A percentile compares a stretch with the other conserved stretches of the same genome.
These are phyloP conservation scores for Plicaturopsis crispa DNA, from an alignment of 768 basidiomycete genomes.

Conservation along the genomic window DNA sequence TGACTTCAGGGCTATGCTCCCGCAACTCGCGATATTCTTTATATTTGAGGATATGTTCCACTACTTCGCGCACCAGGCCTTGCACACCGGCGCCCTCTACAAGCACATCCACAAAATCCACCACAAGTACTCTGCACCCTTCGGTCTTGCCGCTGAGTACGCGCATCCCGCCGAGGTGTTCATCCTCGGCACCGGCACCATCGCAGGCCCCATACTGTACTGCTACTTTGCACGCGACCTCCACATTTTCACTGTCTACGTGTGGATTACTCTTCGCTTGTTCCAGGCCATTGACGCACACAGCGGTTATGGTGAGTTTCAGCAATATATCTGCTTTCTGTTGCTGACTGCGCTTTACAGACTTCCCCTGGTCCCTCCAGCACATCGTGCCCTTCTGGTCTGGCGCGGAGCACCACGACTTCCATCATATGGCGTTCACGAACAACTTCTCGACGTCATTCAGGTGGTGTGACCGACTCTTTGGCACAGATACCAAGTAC, in stretches of 20 bases:
- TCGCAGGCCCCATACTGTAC: constrained; percentile 83
- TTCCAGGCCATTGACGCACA: constrained; percentile 98
- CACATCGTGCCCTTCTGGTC: constrained; percentile 94
- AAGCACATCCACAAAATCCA: constrained; percentile 95
- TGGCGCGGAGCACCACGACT: constrained; percentile 96
- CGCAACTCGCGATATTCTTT: constrained; percentile 85
- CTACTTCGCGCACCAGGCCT: constrained; percentile 84
- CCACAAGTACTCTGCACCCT: constrained; percentile 95
- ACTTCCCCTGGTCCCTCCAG: constrained; percentile 97
- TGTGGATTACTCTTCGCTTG: constrained; percentile 89
- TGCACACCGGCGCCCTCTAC: constrained; percentile 81
- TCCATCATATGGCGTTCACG: constrained; percentile 95
- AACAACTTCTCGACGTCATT: constrained; percentile 94
- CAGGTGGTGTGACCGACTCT: constrained; percentile 86
- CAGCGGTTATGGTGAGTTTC: constrained; percentile 78
- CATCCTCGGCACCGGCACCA: constrained; percentile 89
- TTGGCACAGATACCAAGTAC: constrained; percentile 91
- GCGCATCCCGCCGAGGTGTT: constrained; percentile 96
- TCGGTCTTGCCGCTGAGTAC: constrained; percentile 96
- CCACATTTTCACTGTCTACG: constrained; percentile 89
- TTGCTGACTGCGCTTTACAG: constrained; percentile 23
- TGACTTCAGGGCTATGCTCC: constrained; percentile 52
- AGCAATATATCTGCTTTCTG: not conserved
- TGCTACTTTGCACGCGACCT: constrained; percentile 69
- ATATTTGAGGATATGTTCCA: constrained; percentile 96